These are phyloP conservation scores for Talaromyces verruculosus DNA, from an alignment of 2,329 filamentous ascomycete species.

Conservation along the genomic window DNA sequence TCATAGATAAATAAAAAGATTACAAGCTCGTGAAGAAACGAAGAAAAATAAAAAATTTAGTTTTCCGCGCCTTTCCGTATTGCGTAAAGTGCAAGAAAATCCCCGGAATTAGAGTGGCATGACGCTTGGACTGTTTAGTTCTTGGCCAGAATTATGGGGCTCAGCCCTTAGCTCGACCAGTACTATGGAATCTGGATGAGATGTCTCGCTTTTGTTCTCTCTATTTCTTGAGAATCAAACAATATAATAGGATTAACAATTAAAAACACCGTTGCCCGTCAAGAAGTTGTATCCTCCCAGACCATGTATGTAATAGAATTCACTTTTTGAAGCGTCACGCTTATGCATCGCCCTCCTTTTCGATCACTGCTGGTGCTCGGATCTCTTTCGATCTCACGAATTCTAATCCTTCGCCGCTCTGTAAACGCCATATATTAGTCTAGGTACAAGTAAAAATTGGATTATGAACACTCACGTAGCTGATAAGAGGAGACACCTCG, in stretches of 20 bases:
- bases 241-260: neutral
- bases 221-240: neutral
- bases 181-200: too few relatives aligned
- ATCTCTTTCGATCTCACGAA: slow-evolving; percentile 61
- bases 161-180: neutral
- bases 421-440: slow-evolving; percentile 23
- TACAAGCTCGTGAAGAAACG: slow-evolving; percentile 25
- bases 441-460: slow-evolving; percentile 8
- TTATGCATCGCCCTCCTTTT: slow-evolving; percentile 51
- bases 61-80: slow-evolving; percentile 42
- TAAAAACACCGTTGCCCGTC: slow-evolving; percentile 24
- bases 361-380: slow-evolving; percentile 64
- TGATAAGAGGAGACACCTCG: slow-evolving; percentile 88
- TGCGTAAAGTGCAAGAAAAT: slow-evolving; percentile 35
- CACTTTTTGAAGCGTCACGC: slow-evolving; percentile 3
- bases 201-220: neutral
- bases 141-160: slow-evolving; percentile 7
- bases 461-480: slow-evolving; percentile 71
- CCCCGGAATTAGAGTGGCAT: slow-evolving; percentile 25
- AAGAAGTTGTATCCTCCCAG: slow-evolving; percentile 8
- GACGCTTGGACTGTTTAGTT: slow-evolving; percentile 10
- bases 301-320: slow-evolving; percentile 4
- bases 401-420: slow-evolving; percentile 64
- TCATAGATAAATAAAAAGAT: slow-evolving; percentile 1
- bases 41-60: slow-evolving; percentile 33